These are phyloP conservation scores for Malassezia restricta DNA, from an alignment of 1,284 basidiomycete species.

Conservation along the genomic window DNA sequence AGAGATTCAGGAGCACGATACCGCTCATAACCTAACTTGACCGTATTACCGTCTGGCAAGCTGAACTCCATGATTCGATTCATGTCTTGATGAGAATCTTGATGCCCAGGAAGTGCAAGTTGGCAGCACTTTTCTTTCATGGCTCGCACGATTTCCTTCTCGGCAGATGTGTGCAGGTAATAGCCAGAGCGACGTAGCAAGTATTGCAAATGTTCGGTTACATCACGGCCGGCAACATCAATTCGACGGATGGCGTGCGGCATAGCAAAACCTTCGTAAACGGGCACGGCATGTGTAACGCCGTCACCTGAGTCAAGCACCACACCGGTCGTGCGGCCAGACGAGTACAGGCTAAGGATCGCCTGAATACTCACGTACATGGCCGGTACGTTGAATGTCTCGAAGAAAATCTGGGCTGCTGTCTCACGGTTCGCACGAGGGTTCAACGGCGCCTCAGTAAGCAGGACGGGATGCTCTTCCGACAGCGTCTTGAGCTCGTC, in stretches of 20 bases:
- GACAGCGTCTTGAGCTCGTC: constrained; percentile 42
- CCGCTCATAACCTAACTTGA: constrained; percentile 85
- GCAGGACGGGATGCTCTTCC: constrained; percentile 80
- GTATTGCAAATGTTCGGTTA: constrained; percentile 89
- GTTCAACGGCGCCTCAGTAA: constrained; percentile 85
- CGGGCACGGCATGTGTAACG: constrained; percentile 95
- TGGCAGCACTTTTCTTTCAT: constrained; percentile 99
- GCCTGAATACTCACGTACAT: constrained; percentile 95
- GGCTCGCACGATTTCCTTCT: constrained; percentile 88
- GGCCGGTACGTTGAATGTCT: constrained; percentile 96
- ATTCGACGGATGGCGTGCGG: constrained; percentile 90
- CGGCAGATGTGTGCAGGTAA: constrained; percentile 88
- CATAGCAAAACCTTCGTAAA: constrained; percentile 99
- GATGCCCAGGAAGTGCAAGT: constrained; percentile 73
- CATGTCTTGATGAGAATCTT: constrained; percentile 63
- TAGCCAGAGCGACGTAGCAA: constrained; percentile 87
- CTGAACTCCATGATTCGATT: constrained; percentile 65
- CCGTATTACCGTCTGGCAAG: constrained; percentile 84
- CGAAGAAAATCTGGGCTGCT: constrained; percentile 94
- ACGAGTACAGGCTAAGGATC: constrained; percentile 93
- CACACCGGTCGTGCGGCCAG: constrained; percentile 95
- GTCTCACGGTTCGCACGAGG: constrained; percentile 85
- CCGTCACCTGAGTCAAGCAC: constrained; percentile 98
- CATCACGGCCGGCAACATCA: constrained; percentile 86
- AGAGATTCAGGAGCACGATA: constrained; percentile 95